Evolutionary conservation across 192 early-diverging fungal species (phyloP).

Genomic region (Mortierella alpina): DNA sequence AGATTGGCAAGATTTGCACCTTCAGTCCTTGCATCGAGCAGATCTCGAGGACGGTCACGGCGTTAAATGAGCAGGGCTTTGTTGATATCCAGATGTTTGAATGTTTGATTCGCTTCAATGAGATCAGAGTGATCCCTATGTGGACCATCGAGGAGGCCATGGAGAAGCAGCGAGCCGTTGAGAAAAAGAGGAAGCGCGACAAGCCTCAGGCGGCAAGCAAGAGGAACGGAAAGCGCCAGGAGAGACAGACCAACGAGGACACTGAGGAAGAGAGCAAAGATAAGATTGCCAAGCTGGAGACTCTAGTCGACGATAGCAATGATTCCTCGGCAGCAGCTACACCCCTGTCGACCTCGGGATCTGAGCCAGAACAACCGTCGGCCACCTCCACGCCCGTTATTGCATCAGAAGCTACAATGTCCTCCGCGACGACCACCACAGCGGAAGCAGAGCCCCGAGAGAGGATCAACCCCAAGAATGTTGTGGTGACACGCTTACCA

Average conservation of each 20-base stretch:
- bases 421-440: conserved; percentile 2
- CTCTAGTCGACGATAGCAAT: conserved; percentile 18
- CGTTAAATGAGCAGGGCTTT: conserved; percentile 86
- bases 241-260: neutral
- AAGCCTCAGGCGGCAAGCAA: conserved; percentile 21
- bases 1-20: conserved; percentile 89
- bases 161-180: conserved; percentile 45
- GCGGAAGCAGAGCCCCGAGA: conserved; percentile 24
- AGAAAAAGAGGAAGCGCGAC: conserved; percentile 58
- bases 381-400: conserved; percentile 4
- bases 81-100: conserved; percentile 86
- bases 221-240: neutral
- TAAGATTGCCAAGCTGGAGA: conserved; percentile 21
- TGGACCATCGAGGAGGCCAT: conserved; percentile 76
- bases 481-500: conserved; percentile 72
- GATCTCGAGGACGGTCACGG: conserved; percentile 81
- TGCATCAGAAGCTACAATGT: conserved; percentile 13
- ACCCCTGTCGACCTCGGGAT: conserved; percentile 12
- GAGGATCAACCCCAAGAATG: conserved; percentile 54
- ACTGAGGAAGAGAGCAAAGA: conserved; percentile 22
- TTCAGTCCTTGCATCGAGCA: conserved; percentile 99
- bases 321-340: conserved; percentile 23
- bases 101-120: conserved; percentile 84
- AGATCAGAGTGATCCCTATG: conserved; percentile 71
- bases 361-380: conserved; percentile 9